Base-by-base conservation (phyloP, 2,329 filamentous ascomycete species). In the Claviceps cyperi region DNA sequence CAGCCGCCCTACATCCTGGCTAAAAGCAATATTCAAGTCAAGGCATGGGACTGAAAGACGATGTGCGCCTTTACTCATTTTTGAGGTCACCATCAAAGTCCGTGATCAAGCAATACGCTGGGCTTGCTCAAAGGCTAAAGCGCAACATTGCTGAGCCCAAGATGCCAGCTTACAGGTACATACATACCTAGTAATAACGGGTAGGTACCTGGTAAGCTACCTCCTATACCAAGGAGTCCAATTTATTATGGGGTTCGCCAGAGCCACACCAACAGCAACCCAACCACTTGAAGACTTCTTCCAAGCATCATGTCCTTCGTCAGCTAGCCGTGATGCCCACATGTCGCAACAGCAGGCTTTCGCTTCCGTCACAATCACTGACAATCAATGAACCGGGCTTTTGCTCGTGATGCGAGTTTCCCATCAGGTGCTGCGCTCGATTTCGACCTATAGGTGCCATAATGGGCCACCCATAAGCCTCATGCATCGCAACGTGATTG, bases 401-500 rank as follows among this genome's bases (percentile, higher is more conserved):
- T 24, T 43, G 28, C 15, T 32, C 5, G 40, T 28, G 24, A 28
- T 19, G 38, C n/a, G 14, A 28, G 28, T 21, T 35, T 4, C 11
- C 14, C 19, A 39, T 40, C 41, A 24, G 36, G 35, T 22, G 19
- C 11, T 24, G 40, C 21, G 19, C 39, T 44, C 40, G 36, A 17
- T 13, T 35, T 45, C 43, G 6, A 35, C 39, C 21, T 14, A 39
- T 37, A 15, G 28, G 36, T 40, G 36, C n/a, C 19, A 32, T 22
- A 36, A 41, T 50, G 41, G 43, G 41, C 36, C 21, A 19, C 11
- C 36, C 41, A 22, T 46, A 39, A 46, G 41, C 36, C 41, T 19
- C 13, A 22, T 19, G 48, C 15, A 36, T 22, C 41, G 48, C 48
- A 50, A 35, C 48, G 46, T 50, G 48, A 38, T 32, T 32, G 43